Conservation (phyloP, 371 early-diverging fungal species). For the Thermomucor indicae-seudaticae region DNA sequence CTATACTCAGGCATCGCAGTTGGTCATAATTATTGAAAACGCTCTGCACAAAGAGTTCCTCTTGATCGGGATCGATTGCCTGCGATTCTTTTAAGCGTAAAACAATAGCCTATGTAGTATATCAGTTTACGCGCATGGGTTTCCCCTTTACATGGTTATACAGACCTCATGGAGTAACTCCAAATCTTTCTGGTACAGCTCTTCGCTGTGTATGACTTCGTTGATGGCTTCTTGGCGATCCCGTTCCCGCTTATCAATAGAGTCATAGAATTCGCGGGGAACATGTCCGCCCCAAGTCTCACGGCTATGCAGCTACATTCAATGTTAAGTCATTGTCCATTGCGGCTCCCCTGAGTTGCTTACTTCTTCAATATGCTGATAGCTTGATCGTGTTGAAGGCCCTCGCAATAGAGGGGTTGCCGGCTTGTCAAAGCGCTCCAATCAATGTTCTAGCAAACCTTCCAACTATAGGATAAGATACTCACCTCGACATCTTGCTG, state of each 20-base stretch:
- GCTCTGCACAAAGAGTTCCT: slow-evolving; percentile 61
- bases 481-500: slow-evolving; percentile 11
- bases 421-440: neutral
- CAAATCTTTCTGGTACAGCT: slow-evolving; percentile 75
- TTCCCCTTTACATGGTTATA: neutral
- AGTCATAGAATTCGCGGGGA: slow-evolving; percentile 61
- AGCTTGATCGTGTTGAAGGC: slow-evolving; percentile 2
- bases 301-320: slow-evolving; percentile 3
- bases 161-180: slow-evolving; percentile 14
- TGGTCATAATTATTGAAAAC: slow-evolving; percentile 79
- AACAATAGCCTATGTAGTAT: slow-evolving; percentile 5
- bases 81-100: slow-evolving; percentile 5
- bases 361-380: slow-evolving; percentile 7
- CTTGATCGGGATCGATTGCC: slow-evolving; percentile 41
- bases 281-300: slow-evolving; percentile 54
- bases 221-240: slow-evolving; percentile 87
- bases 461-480: too few species aligned
- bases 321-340: neutral
- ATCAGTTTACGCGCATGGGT: neutral
- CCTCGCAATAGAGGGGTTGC: slow-evolving; percentile 3
- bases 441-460: too few species aligned
- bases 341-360: neutral
- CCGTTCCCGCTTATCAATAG: slow-evolving; percentile 64
- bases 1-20: slow-evolving; percentile 60
- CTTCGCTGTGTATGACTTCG: slow-evolving; percentile 81